Conservation (phyloP, 2,329 filamentous ascomycete species). For the Lasiodiplodia theobromae region DNA sequence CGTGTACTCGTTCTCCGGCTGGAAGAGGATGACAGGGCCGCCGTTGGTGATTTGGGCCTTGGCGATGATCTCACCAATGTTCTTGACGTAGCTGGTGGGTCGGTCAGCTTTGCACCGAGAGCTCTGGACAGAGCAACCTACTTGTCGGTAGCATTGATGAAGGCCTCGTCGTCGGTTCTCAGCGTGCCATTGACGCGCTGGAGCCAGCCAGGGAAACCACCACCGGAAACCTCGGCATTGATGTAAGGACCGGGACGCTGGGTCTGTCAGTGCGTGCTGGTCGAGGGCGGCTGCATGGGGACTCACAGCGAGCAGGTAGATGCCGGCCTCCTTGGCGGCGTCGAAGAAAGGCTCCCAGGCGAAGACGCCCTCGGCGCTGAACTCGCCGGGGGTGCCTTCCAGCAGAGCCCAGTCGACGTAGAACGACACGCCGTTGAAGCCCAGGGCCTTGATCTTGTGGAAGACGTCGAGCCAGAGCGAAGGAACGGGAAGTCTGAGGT, state of each 20-base stretch:
- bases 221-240: constrained; percentile 78
- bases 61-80: constrained; percentile 72
- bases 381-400: constrained; percentile 75
- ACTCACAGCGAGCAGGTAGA: constrained; percentile 73
- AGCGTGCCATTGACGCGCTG: constrained; percentile 70
- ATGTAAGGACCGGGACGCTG: constrained; percentile 72
- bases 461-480: constrained; percentile 75
- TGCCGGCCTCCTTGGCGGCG: constrained; percentile 73
- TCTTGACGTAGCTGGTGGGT: constrained; percentile 63
- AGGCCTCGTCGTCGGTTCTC: constrained; percentile 68
- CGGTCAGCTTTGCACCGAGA: not conserved
- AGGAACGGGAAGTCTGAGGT: constrained; percentile 63
- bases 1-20: constrained; percentile 84
- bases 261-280: constrained; percentile 31
- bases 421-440: constrained; percentile 81
- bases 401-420: constrained; percentile 81
- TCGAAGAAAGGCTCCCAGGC: constrained; percentile 77
- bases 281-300: constrained; percentile 3
- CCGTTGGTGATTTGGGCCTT: constrained; percentile 82
- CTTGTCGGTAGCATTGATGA: constrained; percentile 71
- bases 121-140: constrained; percentile 45
- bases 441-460: constrained; percentile 81
- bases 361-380: constrained; percentile 75
- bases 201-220: constrained; percentile 83
- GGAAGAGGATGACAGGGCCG: constrained; percentile 78